Evolutionary conservation across 176 grass and related monocot genomes (phyloP), one percentile per base, ranked within the genome.

Genomic region (Oryza rufipogon): DNA sequence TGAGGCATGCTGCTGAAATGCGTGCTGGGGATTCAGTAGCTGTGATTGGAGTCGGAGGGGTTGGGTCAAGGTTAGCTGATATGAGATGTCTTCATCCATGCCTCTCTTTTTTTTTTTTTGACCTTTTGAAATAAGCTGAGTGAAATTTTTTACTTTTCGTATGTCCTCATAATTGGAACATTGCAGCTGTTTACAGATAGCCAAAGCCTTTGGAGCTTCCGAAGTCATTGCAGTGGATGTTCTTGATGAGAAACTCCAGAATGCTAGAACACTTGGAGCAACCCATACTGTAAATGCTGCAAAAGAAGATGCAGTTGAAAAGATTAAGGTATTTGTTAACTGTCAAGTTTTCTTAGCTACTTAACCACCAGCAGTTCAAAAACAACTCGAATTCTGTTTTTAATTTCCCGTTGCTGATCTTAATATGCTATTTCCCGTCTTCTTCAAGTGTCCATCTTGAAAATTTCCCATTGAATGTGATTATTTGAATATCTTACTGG

Each of bases 31-130:
- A 98, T 91, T 91, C 91, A 7, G 91, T 98, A 87, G 96, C 96
- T 81, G 93, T 98, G 65, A 98, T 98, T 81, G 96, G 96, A 76
- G 96, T 98, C 78, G 93, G 96, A 77, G 96, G 96, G 71, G 96
- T 98, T 63, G 93, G 96, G 54, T 98, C 96, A 73, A 98, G 96
- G 96, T 98, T 71, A 72, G 85, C 46, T 81, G 56, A 78, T 77
- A 84, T 46, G 54, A 83, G 22, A 68, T 74, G 17, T 44, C 75
- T 56, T 17, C 52, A 23, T 77, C 44, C n/a, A 65, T 49, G 10
- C 41, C 49, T 74, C 13, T 61, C 45, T 73, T 52, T 80, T 54
- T 11, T 3, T 39, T 39, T 39, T 7, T 41, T 83, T 34, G 0
- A 38, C 12, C 12, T 38, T 51, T 25, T 12, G 34, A 64, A 46